Percentiles rank a stretch among this genome's conserved stretches.
Conservation (phyloP, 2,329 filamentous ascomycete species). For the Exophiala sp. region DNA sequence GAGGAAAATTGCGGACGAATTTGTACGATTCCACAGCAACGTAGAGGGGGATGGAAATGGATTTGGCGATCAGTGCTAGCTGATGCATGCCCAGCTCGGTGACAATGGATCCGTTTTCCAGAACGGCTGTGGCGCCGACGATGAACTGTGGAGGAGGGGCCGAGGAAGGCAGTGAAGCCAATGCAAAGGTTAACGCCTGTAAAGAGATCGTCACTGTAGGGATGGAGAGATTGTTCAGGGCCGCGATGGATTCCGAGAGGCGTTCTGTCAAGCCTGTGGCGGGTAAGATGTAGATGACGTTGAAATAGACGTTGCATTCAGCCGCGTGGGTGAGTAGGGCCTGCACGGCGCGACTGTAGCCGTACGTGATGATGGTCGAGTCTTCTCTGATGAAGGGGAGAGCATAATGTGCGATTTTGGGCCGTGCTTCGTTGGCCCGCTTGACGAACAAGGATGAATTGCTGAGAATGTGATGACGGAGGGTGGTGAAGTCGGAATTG, state of each 20-base stretch:
- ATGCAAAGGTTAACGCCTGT: constrained; percentile 17
- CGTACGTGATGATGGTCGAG: constrained; percentile 80
- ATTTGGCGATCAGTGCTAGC: constrained; percentile 73
- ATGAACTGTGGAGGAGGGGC: constrained; percentile 46
- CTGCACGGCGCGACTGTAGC: constrained; percentile 77
- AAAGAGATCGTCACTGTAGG: constrained; percentile 21
- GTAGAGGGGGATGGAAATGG: constrained; percentile 71
- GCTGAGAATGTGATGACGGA: constrained; percentile 73
- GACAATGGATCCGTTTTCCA: constrained; percentile 89
- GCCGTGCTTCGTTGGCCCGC: constrained; percentile 68
- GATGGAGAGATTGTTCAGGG: constrained; percentile 19
- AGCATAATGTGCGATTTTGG: constrained; percentile 75
- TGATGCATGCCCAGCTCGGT: constrained; percentile 81
- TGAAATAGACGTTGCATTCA: constrained; percentile 60
- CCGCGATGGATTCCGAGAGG: constrained; percentile 3
- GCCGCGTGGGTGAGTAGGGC: constrained; percentile 58
- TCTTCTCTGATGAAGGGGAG: constrained; percentile 72
- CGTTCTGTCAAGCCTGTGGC: constrained; percentile 10
- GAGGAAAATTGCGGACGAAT: constrained; percentile 80
- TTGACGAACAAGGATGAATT: constrained; percentile 84
- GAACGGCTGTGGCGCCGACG: constrained; percentile 72
- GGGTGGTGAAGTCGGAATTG: constrained; percentile 68
- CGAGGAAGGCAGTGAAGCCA: constrained; percentile 15
- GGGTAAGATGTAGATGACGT: constrained; percentile 69
- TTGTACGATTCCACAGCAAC: constrained; percentile 95